A percentile compares a stretch with the other conserved stretches of the same genome.
Conservation (phyloP, 2,329 filamentous ascomycete genomes). For the Epichloe sp. region DNA sequence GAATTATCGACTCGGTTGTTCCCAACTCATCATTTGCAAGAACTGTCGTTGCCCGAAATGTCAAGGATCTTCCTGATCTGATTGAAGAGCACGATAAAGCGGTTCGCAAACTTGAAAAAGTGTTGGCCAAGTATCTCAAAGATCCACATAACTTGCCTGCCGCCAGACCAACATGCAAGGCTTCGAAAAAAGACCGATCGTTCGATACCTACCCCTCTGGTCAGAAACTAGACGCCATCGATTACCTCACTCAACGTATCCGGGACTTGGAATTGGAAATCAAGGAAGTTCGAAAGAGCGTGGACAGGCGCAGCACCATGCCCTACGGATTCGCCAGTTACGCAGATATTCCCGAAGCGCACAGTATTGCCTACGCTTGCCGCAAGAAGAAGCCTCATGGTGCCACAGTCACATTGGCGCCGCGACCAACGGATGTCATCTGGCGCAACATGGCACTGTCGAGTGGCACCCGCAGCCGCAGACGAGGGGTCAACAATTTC, state of each 20-base stretch:
- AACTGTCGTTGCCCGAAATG: constrained; percentile 77
- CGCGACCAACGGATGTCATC: constrained; percentile 81
- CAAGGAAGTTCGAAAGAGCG: constrained; percentile 63
- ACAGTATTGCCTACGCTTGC: constrained; percentile 70
- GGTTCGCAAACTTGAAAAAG: constrained; percentile 69
- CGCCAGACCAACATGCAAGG: constrained; percentile 63
- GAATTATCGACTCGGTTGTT: constrained; percentile 68
- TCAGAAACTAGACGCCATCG: constrained; percentile 83
- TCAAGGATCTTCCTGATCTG: constrained; percentile 74
- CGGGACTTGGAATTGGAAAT: constrained; percentile 71
- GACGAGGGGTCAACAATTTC: constrained; percentile 64
- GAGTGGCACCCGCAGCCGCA: constrained; percentile 54
- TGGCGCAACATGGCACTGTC: constrained; percentile 83
- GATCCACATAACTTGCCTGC: constrained; percentile 70
- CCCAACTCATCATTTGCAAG: constrained; percentile 67
- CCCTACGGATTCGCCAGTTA: constrained; percentile 93
- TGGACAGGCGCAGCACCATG: constrained; percentile 81
- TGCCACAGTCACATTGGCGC: constrained; percentile 64
- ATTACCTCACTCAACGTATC: constrained; percentile 80
- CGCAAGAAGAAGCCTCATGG: constrained; percentile 72
- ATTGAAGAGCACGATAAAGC: constrained; percentile 72
- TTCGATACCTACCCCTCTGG: constrained; percentile 50
- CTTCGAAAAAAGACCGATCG: constrained; percentile 65
- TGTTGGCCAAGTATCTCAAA: constrained; percentile 81
- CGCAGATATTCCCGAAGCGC: constrained; percentile 74